Base-by-base conservation (phyloP, 208 protist genomes). In the Angomonas deanei region DNA sequence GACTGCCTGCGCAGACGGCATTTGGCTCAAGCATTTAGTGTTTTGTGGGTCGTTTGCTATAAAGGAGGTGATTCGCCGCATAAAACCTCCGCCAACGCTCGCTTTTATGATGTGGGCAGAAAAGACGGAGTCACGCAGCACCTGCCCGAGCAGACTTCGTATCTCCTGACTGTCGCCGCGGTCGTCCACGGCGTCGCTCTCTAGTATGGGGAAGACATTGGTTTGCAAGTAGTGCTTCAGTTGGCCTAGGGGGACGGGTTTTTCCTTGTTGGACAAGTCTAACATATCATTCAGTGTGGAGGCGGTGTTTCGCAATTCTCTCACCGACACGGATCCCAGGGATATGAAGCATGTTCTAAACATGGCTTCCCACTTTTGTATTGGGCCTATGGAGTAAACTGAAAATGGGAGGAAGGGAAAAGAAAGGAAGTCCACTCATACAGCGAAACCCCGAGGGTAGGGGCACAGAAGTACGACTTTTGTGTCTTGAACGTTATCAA, bases 1-100 rank as follows among this genome's bases (percentile, higher is more conserved):
- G 75, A 78, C 87, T 17, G 84, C 81, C 61, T 96, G 86, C 39
- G 76, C 69, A 0, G 86, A 86, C 30, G 80, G 80, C 86, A 96
- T 90, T 28, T 84, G 74, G 11, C 61, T 49, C 13, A 96, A 42
- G 57, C 92, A 87, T 38, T 82, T 77, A 80, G 92, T 87, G 17
- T 78, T 82, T 36, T 78, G 32, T 38, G 79, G 54, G 58, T 96
- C 90, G 17, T 91, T 61, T 24, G 66, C 58, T 64, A 96, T 87
- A 58, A 82, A 93, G 0, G 76, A 70, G 13, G 74, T 66, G 28
- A 96, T 27, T 3, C 63, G 50, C 15, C 34, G 74, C 23, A 96
- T 70, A 60, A 86, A 93, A 31, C 63, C 33, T 2, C 80, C 74
- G 0, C 62, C 68, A 3, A 85, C 82, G 0, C 66, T 67, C 0